phyloP scores from a whole-genome alignment of 345 rosid species.

The Citrus medica region DNA sequence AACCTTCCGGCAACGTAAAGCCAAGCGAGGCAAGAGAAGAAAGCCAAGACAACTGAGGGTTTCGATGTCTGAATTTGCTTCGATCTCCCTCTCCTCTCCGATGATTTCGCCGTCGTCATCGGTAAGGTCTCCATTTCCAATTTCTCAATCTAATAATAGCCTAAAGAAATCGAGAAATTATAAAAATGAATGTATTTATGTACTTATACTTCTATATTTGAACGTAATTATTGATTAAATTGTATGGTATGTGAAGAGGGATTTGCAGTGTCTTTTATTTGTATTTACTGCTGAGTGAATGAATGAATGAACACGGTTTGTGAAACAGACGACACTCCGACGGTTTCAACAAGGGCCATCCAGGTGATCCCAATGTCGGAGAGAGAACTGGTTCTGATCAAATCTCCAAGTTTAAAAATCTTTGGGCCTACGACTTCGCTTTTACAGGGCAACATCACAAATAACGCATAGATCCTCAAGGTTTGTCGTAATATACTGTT shows the following conservation, averaged over 20 bases:
- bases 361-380: neutral
- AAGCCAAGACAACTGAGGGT: slow-evolving; percentile 68
- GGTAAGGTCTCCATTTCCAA: slow-evolving; percentile 70
- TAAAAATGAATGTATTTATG: neutral
- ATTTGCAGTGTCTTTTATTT: neutral
- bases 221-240: neutral
- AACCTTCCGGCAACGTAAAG: slow-evolving; percentile 94
- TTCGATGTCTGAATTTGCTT: slow-evolving; percentile 60
- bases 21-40: slow-evolving; percentile 96
- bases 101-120: slow-evolving; percentile 46
- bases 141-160: neutral
- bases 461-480: neutral
- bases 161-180: slow-evolving; percentile 7
- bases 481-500: too few species aligned
- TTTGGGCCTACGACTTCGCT: neutral
- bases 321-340: neutral
- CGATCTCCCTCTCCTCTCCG: slow-evolving; percentile 70
- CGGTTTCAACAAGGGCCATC: neutral
- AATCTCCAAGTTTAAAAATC: neutral
- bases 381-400: neutral
- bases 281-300: neutral
- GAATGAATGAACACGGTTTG: neutral
- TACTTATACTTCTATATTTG: neutral
- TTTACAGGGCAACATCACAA: neutral
- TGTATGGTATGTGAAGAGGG: neutral